These are phyloP conservation scores for Xylaria curta DNA, from an alignment of 495 filamentous ascomycete species.

Conservation along the genomic window DNA sequence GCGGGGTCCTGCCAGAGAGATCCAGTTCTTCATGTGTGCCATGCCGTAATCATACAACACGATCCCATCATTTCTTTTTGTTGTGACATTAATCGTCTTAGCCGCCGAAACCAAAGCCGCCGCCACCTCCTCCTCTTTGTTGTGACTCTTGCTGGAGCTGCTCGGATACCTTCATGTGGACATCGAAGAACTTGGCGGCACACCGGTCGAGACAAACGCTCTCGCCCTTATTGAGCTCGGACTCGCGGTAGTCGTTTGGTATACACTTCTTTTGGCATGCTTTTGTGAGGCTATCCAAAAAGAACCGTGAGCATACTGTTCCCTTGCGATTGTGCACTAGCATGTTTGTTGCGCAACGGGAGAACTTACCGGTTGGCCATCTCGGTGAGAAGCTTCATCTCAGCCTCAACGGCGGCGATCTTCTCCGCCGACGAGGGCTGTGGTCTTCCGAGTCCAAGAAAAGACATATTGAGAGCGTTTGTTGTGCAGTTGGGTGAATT, in stretches of 20 bases:
- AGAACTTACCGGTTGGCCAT: slow-evolving; percentile 87
- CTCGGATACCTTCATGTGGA: slow-evolving; percentile 86
- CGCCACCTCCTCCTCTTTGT: slow-evolving; percentile 49
- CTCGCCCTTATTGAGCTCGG: slow-evolving; percentile 97
- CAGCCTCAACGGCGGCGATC: slow-evolving; percentile 90
- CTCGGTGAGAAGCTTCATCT: slow-evolving; percentile 92
- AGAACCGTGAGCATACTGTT: slow-evolving; percentile 15
- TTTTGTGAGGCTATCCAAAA: slow-evolving; percentile 70
- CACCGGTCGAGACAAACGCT: slow-evolving; percentile 97
- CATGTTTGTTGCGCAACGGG: not conserved
- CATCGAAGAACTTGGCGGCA: slow-evolving; percentile 96
- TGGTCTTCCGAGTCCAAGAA: slow-evolving; percentile 86
- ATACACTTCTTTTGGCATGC: slow-evolving; percentile 94
- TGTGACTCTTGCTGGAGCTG: slow-evolving; percentile 58
- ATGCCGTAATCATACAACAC: not conserved
- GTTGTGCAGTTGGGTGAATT: slow-evolving; percentile 15
- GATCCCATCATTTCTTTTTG: not conserved
- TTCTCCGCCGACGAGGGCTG: slow-evolving; percentile 95
- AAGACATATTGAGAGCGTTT: slow-evolving; percentile 75
- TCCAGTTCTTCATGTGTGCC: slow-evolving; percentile 11
- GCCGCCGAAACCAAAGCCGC: slow-evolving; percentile 44
- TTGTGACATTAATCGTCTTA: slow-evolving; percentile 21
- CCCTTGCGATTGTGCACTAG: not conserved
- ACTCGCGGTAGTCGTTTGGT: slow-evolving; percentile 87
- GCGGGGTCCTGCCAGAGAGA: not conserved